A percentile compares a stretch with the other conserved stretches of the same genome.
phyloP scores from a whole-genome alignment of 192 early-diverging fungal species.

The Entophlyctis luteolus region DNA sequence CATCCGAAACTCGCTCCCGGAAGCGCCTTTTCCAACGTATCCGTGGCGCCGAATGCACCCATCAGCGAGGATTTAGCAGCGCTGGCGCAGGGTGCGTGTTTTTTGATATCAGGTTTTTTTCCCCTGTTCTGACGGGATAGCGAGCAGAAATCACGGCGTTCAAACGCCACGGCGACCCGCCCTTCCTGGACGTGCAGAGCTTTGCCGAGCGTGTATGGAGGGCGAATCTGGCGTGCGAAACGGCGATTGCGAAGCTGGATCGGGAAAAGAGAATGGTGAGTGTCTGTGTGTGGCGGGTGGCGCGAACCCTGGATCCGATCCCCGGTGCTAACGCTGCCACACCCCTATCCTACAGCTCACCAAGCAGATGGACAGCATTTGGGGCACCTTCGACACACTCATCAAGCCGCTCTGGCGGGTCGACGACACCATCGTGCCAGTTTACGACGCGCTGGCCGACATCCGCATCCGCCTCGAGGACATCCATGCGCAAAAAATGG shows the following conservation, averaged over 20 bases:
- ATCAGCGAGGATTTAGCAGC: not conserved
- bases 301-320: not conserved
- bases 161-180: slow-evolving; percentile 24
- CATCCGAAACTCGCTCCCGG: not conserved
- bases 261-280: slow-evolving; percentile 10
- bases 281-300: not conserved
- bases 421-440: slow-evolving; percentile 31
- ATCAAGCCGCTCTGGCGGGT: slow-evolving; percentile 32
- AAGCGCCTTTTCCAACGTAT: not conserved
- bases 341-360: slow-evolving; percentile 7
- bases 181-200: slow-evolving; percentile 23
- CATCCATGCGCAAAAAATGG: slow-evolving; percentile 5
- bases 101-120: not conserved
- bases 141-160: not conserved
- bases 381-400: slow-evolving; percentile 32
- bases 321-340: not conserved
- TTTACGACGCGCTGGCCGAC: slow-evolving; percentile 32
- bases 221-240: slow-evolving; percentile 17
- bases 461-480: slow-evolving; percentile 27
- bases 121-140: not conserved
- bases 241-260: slow-evolving; percentile 45
- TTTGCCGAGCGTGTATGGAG: slow-evolving; percentile 30
- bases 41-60: not conserved
- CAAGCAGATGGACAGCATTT: slow-evolving; percentile 29
- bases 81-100: not conserved